Evolutionary conservation across 202 grass and related monocot species (phyloP).

Genomic region (Zoysia matrella): DNA sequence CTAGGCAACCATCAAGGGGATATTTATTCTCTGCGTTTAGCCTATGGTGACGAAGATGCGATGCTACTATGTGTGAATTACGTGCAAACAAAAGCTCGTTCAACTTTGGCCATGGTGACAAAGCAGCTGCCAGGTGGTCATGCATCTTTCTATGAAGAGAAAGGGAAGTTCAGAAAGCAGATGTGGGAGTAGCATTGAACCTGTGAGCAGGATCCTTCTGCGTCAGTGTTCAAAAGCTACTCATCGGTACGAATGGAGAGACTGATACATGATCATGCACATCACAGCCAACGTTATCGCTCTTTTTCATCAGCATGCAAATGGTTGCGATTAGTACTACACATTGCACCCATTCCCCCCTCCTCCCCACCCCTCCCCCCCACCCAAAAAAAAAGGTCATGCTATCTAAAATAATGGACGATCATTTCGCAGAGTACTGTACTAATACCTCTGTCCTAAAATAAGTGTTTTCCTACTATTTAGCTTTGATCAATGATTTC

Average conservation of each 20-base stretch:
- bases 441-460: too few relatives aligned
- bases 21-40: not conserved
- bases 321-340: too few relatives aligned
- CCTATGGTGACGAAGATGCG: not conserved
- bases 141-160: slow-evolving; percentile 48
- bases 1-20: too few relatives aligned
- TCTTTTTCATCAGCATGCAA: too few relatives aligned
- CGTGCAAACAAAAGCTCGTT: not conserved
- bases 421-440: too few relatives aligned
- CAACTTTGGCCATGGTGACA: slow-evolving; percentile 29
- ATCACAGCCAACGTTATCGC: too few relatives aligned
- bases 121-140: slow-evolving; percentile 22
- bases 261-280: not conserved
- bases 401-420: too few relatives aligned
- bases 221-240: slow-evolving; percentile 1
- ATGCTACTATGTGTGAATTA: slow-evolving; percentile 5
- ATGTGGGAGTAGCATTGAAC: not conserved
- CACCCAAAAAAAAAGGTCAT: too few relatives aligned
- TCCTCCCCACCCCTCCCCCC: too few relatives aligned
- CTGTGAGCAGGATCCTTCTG: slow-evolving; percentile 12
- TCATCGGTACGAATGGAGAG: not conserved
- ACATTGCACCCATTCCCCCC: too few relatives aligned
- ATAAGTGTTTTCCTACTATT: too few relatives aligned
- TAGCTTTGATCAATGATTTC: too few relatives aligned
- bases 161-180: slow-evolving; percentile 30